Percentiles rank a stretch among this genome's conserved stretches.
These are phyloP conservation scores for Aspergillus sparsus DNA, from an alignment of 495 filamentous ascomycete genomes.

Conservation along the genomic window DNA sequence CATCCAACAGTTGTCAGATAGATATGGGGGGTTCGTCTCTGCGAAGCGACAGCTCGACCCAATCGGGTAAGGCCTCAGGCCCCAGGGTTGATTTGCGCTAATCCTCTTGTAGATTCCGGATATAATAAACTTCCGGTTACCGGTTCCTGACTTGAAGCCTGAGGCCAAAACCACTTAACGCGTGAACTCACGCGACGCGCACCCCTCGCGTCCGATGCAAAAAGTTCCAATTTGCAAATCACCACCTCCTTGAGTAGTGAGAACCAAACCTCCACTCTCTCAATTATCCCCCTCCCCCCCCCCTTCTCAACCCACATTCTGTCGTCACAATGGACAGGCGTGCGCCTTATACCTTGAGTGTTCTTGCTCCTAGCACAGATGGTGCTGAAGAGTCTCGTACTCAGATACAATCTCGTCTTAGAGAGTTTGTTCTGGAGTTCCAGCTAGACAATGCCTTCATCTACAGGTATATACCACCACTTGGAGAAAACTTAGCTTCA, in stretches of 20 bases:
- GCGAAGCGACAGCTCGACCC: slow-evolving; percentile 29
- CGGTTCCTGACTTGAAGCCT: slow-evolving; percentile 19
- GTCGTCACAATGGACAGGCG: slow-evolving; percentile 75
- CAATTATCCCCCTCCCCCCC: slow-evolving; percentile 10
- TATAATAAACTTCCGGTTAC: slow-evolving; percentile 15
- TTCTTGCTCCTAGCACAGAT: slow-evolving; percentile 69
- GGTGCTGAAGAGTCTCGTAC: slow-evolving; percentile 60
- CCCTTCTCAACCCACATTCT: slow-evolving; percentile 24
- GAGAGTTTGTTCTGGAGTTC: slow-evolving; percentile 90
- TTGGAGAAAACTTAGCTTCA: slow-evolving; percentile 15
- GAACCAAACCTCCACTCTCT: slow-evolving; percentile 23
- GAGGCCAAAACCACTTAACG: slow-evolving; percentile 50
- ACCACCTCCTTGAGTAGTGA: slow-evolving; percentile 17
- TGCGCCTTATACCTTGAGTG: slow-evolving; percentile 78
- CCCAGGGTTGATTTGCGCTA: slow-evolving; percentile 9
- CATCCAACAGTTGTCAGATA: slow-evolving; percentile 15
- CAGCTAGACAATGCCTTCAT: slow-evolving; percentile 94
- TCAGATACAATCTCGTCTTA: slow-evolving; percentile 55
- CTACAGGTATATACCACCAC: slow-evolving; percentile 65
- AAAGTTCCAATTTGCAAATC: slow-evolving; percentile 28
- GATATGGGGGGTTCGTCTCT: slow-evolving; percentile 25
- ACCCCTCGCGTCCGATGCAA: slow-evolving; percentile 33
- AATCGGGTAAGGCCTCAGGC: slow-evolving; percentile 38
- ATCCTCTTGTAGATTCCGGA: slow-evolving; percentile 7
- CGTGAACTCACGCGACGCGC: slow-evolving; percentile 40